Conservation (phyloP, 169 alveolate species). For the Perkinsus chesapeaki region DNA sequence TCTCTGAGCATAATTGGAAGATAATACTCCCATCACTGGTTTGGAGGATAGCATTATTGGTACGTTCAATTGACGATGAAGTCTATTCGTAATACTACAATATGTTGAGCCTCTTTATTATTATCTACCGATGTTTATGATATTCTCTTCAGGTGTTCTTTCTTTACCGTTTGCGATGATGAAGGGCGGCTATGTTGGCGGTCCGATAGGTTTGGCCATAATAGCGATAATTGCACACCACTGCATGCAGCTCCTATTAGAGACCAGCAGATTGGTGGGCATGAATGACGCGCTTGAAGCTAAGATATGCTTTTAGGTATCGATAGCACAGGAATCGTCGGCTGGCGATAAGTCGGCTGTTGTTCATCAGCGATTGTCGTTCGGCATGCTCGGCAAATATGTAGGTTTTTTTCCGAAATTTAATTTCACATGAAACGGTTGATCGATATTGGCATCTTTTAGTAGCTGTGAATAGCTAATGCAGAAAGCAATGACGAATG, state of each 20-base stretch:
- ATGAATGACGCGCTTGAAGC: neutral
- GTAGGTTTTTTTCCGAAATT: neutral
- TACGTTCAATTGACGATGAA: neutral
- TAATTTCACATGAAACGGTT: too few relatives aligned
- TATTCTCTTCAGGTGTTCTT: neutral
- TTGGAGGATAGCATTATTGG: neutral
- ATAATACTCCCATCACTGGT: too few relatives aligned
- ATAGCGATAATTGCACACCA: neutral
- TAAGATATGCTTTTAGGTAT: neutral
- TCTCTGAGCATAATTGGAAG: neutral
- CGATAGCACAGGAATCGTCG: neutral
- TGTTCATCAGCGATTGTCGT: neutral
- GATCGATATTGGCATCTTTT: too few relatives aligned
- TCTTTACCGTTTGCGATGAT: conserved; percentile 12
- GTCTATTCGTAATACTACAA: neutral
- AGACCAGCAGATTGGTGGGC: neutral
- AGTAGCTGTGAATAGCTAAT: too few relatives aligned
- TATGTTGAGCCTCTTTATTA: neutral
- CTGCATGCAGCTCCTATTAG: neutral
- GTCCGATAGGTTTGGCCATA: conserved; percentile 4
- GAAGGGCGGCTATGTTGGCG: conserved; percentile 11
- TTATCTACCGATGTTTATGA: neutral
- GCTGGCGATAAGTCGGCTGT: neutral
- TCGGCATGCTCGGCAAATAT: neutral
- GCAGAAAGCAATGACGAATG: too few relatives aligned